Percentiles rank a stretch among this genome's conserved stretches.
phyloP scores from a whole-genome alignment of 2,329 filamentous ascomycete species.

The Colletotrichum spinosum region DNA sequence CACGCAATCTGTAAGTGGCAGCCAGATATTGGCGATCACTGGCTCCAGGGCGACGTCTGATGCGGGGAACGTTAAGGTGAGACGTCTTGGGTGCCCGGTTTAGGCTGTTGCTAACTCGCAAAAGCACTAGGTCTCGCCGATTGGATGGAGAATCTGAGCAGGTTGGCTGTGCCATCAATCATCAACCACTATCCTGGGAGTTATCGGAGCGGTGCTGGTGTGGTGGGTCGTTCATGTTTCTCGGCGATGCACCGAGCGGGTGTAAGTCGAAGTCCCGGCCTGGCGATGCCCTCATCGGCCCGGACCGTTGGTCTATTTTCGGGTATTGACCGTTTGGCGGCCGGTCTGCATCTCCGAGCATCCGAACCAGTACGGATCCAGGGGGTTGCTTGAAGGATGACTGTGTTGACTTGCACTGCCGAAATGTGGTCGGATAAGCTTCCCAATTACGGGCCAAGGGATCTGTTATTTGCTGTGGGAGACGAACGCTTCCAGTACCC shows the following conservation, averaged over 20 bases:
- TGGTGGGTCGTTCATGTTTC: neutral
- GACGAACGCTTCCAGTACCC: too few species aligned
- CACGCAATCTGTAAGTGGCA: constrained; percentile 7
- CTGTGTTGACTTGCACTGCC: too few species aligned
- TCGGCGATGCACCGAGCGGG: constrained; percentile 1
- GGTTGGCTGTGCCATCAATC: constrained; percentile 25
- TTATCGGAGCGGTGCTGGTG: neutral
- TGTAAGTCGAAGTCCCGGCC: neutral
- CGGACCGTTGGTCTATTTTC: too few species aligned
- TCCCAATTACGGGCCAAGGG: too few species aligned
- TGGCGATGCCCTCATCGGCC: neutral
- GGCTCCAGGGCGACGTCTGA: constrained; percentile 10
- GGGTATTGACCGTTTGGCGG: too few species aligned
- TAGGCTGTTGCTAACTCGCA: constrained; percentile 5
- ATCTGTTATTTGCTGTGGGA: too few species aligned
- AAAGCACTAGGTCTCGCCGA: constrained; percentile 14
- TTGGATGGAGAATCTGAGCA: constrained; percentile 31
- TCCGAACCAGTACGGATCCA: too few species aligned
- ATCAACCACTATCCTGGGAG: constrained; percentile 14
- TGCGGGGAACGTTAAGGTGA: constrained; percentile 26
- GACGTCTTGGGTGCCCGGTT: constrained; percentile 15
- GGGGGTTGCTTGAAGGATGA: too few species aligned
- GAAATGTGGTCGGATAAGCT: too few species aligned
- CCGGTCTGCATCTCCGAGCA: too few species aligned
- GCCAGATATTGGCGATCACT: constrained; percentile 6